These are phyloP conservation scores for Glycine soja DNA, from an alignment of 306 rosid species.

Conservation along the genomic window DNA sequence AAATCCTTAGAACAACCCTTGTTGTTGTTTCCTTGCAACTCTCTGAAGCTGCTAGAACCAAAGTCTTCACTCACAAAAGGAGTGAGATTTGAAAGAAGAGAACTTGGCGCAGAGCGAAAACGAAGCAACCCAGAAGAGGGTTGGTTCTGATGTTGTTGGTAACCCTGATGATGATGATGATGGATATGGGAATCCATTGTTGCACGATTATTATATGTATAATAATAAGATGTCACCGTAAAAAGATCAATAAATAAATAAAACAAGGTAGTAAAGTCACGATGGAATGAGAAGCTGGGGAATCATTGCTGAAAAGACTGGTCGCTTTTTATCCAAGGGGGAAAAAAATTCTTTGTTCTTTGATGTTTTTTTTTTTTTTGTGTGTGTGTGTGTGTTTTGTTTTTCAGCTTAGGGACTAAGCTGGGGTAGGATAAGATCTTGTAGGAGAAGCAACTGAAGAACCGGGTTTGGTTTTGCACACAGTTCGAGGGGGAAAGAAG, in stretches of 20 bases:
- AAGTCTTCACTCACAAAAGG: constrained; percentile 30
- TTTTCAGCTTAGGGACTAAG: constrained; percentile 67
- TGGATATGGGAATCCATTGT: constrained; percentile 71
- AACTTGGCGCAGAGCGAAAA: constrained; percentile 85
- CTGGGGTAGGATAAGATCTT: constrained; percentile 90
- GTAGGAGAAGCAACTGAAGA: constrained; percentile 64
- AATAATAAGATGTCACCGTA: not conserved
- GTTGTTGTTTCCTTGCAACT: constrained; percentile 39
- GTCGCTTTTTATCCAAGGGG: constrained; percentile 45
- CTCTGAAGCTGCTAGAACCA: constrained; percentile 49
- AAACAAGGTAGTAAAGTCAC: too few relatives aligned
- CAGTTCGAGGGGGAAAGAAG: constrained; percentile 35
- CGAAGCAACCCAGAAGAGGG: constrained; percentile 76
- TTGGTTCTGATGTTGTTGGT: constrained; percentile 47
- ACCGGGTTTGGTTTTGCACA: constrained; percentile 39
- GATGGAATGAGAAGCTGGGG: not conserved
- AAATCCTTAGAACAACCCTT: constrained; percentile 50
- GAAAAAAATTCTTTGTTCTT: constrained; percentile 45
- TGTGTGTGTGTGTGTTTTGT: too few relatives aligned
- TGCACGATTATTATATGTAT: not conserved
- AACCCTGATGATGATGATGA: constrained; percentile 28
- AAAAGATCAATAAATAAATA: constrained; percentile 26
- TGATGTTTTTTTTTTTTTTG: constrained; percentile 39
- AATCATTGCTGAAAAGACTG: constrained; percentile 46
- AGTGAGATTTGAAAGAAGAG: constrained; percentile 57